phyloP scores from a whole-genome alignment of 371 early-diverging fungal genomes.

The Capillidium heterosporum region DNA sequence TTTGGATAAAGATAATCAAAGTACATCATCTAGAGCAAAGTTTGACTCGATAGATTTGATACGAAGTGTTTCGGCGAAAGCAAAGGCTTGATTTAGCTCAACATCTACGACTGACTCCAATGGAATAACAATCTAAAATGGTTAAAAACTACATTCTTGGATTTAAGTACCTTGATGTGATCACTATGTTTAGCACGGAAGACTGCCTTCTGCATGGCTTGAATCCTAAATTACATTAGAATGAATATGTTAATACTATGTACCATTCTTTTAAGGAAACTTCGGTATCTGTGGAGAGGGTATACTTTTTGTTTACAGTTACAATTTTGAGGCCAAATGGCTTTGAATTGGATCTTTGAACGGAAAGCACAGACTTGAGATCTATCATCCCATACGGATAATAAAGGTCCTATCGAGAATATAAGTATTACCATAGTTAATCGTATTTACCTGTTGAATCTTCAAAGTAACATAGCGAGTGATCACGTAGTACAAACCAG shows the following conservation, averaged over 20 bases:
- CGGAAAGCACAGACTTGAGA: conserved; percentile 33
- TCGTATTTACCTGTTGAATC: conserved; percentile 24
- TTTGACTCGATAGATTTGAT: conserved; percentile 36
- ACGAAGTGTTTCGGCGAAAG: conserved; percentile 34
- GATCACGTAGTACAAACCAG: conserved; percentile 48
- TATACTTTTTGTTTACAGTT: conserved; percentile 26
- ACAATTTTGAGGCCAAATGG: conserved; percentile 34
- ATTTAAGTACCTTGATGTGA: conserved; percentile 24
- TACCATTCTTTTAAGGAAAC: conserved; percentile 32
- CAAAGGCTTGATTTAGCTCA: conserved; percentile 30
- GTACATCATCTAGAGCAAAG: conserved; percentile 43
- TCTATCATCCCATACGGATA: conserved; percentile 48
- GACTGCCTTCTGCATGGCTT: conserved; percentile 35
- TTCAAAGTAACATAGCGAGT: conserved; percentile 37
- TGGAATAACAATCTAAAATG: conserved; percentile 25
- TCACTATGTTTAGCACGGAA: conserved; percentile 41
- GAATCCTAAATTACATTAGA: conserved; percentile 15
- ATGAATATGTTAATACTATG: conserved; percentile 3
- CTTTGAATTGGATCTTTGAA: conserved; percentile 21
- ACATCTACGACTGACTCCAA: conserved; percentile 34
- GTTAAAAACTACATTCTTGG: not conserved
- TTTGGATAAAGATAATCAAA: not conserved
- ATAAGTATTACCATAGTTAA: not conserved
- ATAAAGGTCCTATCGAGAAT: conserved; percentile 28
- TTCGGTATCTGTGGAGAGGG: conserved; percentile 32